Percentiles rank a stretch among this genome's conserved stretches.
Conservation (phyloP, 495 filamentous ascomycete species). For the Hamigera avellanea region DNA sequence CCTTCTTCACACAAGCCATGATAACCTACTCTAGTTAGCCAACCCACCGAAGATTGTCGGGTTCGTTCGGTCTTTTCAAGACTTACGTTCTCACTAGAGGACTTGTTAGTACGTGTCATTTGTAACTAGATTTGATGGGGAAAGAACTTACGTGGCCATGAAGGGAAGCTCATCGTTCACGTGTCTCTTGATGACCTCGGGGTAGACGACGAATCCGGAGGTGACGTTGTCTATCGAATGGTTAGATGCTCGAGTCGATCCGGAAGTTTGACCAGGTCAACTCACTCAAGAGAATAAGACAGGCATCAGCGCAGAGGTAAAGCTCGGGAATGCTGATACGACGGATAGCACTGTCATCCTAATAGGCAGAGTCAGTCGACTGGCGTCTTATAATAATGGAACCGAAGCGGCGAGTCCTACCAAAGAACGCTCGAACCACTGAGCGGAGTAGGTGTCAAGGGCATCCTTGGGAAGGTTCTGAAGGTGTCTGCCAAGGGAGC, state of each 20-base stretch:
- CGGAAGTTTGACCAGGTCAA: too few relatives aligned
- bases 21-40: slow-evolving; percentile 47
- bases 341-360: slow-evolving; percentile 51
- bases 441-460: slow-evolving; percentile 64
- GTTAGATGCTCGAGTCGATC: too few relatives aligned
- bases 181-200: slow-evolving; percentile 55
- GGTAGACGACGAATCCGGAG: slow-evolving; percentile 78
- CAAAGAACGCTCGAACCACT: slow-evolving; percentile 67
- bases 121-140: neutral
- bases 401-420: slow-evolving; percentile 29
- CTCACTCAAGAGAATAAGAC: slow-evolving; percentile 54
- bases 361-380: too few relatives aligned
- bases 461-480: slow-evolving; percentile 55
- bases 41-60: neutral
- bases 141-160: slow-evolving; percentile 57
- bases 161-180: slow-evolving; percentile 78
- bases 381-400: neutral
- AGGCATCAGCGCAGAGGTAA: slow-evolving; percentile 75
- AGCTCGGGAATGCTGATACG: slow-evolving; percentile 67
- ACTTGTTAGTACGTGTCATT: slow-evolving; percentile 10
- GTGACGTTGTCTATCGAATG: slow-evolving; percentile 57
- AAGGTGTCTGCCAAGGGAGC: slow-evolving; percentile 59
- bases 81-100: slow-evolving; percentile 29
- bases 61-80: neutral
- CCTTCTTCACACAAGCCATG: slow-evolving; percentile 70